Conservation (phyloP, 805 yeast species). For the Jamesozyma spencerorum region DNA sequence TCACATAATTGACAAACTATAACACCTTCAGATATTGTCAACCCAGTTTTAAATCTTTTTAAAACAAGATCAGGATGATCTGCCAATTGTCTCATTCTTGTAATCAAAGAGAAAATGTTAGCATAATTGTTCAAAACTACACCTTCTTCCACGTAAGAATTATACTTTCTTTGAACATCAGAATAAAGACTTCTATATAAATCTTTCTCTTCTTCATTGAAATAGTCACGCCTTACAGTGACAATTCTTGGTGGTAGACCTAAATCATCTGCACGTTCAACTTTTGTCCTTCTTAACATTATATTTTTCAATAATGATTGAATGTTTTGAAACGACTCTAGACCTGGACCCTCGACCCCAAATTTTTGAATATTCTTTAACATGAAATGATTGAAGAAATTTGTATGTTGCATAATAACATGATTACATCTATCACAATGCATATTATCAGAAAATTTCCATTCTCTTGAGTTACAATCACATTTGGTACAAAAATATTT, state of each 20-base stretch:
- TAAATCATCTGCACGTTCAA: constrained; percentile 93
- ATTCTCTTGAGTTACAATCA: constrained; percentile 68
- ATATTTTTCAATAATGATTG: constrained; percentile 66
- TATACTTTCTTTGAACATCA: constrained; percentile 78
- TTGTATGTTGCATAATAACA: constrained; percentile 89
- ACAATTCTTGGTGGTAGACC: constrained; percentile 96
- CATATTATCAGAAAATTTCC: constrained; percentile 79
- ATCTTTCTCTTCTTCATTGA: constrained; percentile 93
- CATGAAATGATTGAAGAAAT: constrained; percentile 92
- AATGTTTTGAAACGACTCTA: constrained; percentile 65
- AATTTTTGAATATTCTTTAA: constrained; percentile 84
- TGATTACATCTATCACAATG: constrained; percentile 84
- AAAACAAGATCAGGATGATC: constrained; percentile 96
- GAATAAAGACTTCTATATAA: constrained; percentile 79
- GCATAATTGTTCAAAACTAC: constrained; percentile 95
- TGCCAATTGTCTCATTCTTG: constrained; percentile 95
- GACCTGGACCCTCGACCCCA: constrained; percentile 77
- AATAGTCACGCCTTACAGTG: constrained; percentile 74
- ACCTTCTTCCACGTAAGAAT: constrained; percentile 90
- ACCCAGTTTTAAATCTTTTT: constrained; percentile 46
- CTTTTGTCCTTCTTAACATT: constrained; percentile 89
- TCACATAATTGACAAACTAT: constrained; percentile 90
- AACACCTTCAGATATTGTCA: constrained; percentile 32
- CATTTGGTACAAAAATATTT: constrained; percentile 90
- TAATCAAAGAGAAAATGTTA: constrained; percentile 88